These are phyloP conservation scores for Trichoderma pleuroti DNA, from an alignment of 2,329 filamentous ascomycete species.

Conservation along the genomic window DNA sequence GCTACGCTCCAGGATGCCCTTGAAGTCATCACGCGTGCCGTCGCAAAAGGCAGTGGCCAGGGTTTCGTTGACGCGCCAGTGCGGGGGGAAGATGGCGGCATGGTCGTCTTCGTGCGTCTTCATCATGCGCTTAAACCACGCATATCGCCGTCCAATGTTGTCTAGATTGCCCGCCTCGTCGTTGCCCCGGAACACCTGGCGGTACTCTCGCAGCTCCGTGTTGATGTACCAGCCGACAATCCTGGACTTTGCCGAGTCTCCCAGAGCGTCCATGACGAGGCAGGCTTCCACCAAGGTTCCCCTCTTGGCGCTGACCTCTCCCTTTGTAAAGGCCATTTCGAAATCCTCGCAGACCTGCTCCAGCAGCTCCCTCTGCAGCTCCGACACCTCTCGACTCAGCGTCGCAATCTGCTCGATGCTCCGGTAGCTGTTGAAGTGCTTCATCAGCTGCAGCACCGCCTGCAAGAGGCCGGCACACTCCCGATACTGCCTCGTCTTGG, in stretches of 20 bases:
- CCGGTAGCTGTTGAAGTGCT: slow-evolving; percentile 95
- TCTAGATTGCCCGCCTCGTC: slow-evolving; percentile 95
- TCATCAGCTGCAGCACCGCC: slow-evolving; percentile 95
- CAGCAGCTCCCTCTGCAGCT: slow-evolving; percentile 84
- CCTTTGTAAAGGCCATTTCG: slow-evolving; percentile 88
- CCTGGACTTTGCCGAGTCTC: slow-evolving; percentile 76
- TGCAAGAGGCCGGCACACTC: slow-evolving; percentile 92
- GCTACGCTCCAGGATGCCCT: slow-evolving; percentile 82
- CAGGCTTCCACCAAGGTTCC: slow-evolving; percentile 80
- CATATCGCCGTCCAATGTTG: slow-evolving; percentile 91
- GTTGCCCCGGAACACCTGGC: slow-evolving; percentile 91
- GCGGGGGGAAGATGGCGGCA: slow-evolving; percentile 75
- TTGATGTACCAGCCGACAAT: slow-evolving; percentile 98
- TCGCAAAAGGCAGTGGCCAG: slow-evolving; percentile 92
- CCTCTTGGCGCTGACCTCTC: slow-evolving; percentile 68
- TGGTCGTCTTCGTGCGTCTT: slow-evolving; percentile 96
- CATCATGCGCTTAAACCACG: slow-evolving; percentile 94
- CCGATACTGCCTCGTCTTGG: slow-evolving; percentile 83
- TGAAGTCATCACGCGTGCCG: slow-evolving; percentile 92
- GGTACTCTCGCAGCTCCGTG: slow-evolving; percentile 90
- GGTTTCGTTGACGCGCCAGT: slow-evolving; percentile 88
- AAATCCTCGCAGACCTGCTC: slow-evolving; percentile 99
- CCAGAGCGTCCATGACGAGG: slow-evolving; percentile 89
- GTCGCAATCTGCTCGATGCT: slow-evolving; percentile 98
- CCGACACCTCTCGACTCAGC: slow-evolving; percentile 85